These are phyloP conservation scores for Aspergillus sp. DNA, from an alignment of 2,329 filamentous ascomycete species.

Conservation along the genomic window DNA sequence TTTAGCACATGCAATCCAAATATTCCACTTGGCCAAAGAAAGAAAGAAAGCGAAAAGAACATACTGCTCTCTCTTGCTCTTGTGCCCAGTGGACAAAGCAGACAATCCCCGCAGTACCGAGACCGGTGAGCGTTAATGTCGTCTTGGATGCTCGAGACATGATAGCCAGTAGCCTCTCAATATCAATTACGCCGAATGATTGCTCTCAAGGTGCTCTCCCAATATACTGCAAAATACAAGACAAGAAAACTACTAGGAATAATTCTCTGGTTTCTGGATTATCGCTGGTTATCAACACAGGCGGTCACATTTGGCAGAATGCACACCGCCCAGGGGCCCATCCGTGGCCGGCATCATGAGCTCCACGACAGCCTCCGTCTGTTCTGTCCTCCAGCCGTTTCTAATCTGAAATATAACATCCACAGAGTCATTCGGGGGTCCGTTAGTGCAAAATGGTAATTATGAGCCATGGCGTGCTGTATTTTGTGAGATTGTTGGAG, in stretches of 20 bases:
- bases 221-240: too few species aligned
- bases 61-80: conserved; percentile 69
- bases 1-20: too few species aligned
- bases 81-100: conserved; percentile 85
- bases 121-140: conserved; percentile 68
- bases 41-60: conserved; percentile 21
- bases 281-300: conserved; percentile 17
- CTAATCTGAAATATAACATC: background rate
- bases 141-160: conserved; percentile 92
- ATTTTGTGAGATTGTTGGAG: background rate
- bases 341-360: conserved; percentile 22
- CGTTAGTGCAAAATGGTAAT: conserved; percentile 21
- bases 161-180: background rate
- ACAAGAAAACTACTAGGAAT: too few species aligned
- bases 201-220: too few species aligned
- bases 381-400: conserved; percentile 7
- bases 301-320: conserved; percentile 29
- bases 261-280: background rate
- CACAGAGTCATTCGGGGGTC: background rate
- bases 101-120: conserved; percentile 68
- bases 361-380: conserved; percentile 18
- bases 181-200: background rate
- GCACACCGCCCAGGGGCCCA: conserved; percentile 26
- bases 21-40: too few species aligned
- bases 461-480: background rate